Evolutionary conservation across 441 rosid genomes (phyloP).

Genomic region (Aleurites moluccanus): DNA sequence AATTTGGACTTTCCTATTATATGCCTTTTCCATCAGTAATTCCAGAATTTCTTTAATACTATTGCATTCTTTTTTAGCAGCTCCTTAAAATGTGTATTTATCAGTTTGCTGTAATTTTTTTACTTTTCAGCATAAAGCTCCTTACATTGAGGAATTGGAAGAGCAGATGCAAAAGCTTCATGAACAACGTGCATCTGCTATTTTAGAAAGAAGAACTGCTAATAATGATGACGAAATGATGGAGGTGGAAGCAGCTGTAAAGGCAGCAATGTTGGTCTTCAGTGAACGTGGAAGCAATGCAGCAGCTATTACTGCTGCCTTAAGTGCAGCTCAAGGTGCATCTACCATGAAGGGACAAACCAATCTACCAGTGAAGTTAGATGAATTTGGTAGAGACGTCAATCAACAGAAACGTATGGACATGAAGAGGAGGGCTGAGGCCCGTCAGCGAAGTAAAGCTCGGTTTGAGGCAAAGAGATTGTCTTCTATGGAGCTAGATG

Average conservation of each 20-base stretch:
- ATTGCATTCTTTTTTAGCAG: neutral
- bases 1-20: neutral
- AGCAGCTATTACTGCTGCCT: conserved; percentile 60
- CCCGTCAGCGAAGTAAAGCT: conserved; percentile 65
- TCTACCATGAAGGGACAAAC: conserved; percentile 54
- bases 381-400: conserved; percentile 88
- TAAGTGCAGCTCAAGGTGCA: conserved; percentile 79
- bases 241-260: conserved; percentile 80
- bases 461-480: conserved; percentile 65
- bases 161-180: conserved; percentile 83
- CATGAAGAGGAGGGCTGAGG: conserved; percentile 69
- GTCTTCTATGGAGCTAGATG: conserved; percentile 61
- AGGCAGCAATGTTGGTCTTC: conserved; percentile 69
- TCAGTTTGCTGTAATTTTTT: neutral
- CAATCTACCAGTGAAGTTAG: conserved; percentile 62
- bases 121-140: conserved; percentile 72
- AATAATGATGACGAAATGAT: conserved; percentile 81
- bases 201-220: conserved; percentile 74
- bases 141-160: conserved; percentile 85
- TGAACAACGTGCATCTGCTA: conserved; percentile 66
- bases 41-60: conserved; percentile 8
- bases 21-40: neutral
- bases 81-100: neutral
- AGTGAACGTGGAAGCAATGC: conserved; percentile 58
- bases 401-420: conserved; percentile 86